Base-by-base conservation (phyloP, 768 basidiomycete genomes). In the Suillus bovinus region DNA sequence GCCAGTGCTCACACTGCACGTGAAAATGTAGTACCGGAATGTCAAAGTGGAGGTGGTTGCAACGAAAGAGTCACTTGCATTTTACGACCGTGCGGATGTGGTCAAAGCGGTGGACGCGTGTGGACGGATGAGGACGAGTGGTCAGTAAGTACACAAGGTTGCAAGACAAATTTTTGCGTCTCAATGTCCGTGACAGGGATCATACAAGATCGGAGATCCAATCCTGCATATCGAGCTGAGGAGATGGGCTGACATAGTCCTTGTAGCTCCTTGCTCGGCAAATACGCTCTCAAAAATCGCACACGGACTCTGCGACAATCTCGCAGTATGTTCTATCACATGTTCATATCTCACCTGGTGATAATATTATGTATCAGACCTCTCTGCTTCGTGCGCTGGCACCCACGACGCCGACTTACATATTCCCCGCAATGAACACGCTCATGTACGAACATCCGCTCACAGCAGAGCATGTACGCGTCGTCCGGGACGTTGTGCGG, bases 391-490 rank as follows among this genome's bases (percentile, higher is more conserved):
- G 94, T 24, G 96, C 94, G 0, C 79, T 96, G 0, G 81, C 91
- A 3, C 92, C 95, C 0, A 81, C 84, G 7, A 97, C 93, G 0
- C 91, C 91, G 8, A 94, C 93, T 8, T 94, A 90, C 70, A 76
- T 98, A 41, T 99, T 96, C 71, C 96, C 96, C 2, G 97, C 96
- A 0, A 99, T 99, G 96, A 99, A 99, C 74, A 99, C 97, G 4
- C 80, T 93, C 66, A 99, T 99, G 96, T 99, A 93, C 71, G 86
- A 91, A 63, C 96, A 99, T 71, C 94, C 94, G 22, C 81, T 99
- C 49, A 98, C 96, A 0, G 83, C 85, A 1, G 85, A 90, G 65
- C 97, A 99, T 70, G 76, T 99, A 47, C 82, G 86, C 27, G 70
- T 90, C 42, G 82, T 96, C 6, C 81, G 80, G 31, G 90, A 95